Conservation (phyloP, 2,329 filamentous ascomycete genomes). For the Claviceps fusiformis region DNA sequence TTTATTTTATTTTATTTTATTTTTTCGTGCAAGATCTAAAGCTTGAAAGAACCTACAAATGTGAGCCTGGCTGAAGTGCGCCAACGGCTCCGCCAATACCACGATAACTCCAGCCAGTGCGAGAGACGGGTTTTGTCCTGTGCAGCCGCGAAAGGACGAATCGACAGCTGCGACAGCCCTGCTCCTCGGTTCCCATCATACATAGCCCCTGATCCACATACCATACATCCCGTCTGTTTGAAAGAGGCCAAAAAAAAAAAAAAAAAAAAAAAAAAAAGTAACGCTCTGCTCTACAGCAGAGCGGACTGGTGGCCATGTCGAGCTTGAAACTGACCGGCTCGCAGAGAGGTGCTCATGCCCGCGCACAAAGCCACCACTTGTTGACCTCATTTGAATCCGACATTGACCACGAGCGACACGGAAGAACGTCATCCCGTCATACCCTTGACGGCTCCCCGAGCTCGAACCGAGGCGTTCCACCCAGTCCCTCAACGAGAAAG, state of each 20-base stretch:
- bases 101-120: neutral
- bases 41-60: neutral
- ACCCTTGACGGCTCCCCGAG: slow-evolving; percentile 35
- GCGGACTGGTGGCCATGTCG: slow-evolving; percentile 6
- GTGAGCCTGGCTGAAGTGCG: neutral
- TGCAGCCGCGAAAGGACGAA: neutral
- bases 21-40: neutral
- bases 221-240: neutral
- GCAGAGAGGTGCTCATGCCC: slow-evolving; percentile 13
- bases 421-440: slow-evolving; percentile 16
- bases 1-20: too few relatives aligned
- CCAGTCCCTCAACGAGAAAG: slow-evolving; percentile 26
- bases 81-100: neutral
- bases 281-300: slow-evolving; percentile 1
- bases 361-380: slow-evolving; percentile 17
- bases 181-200: neutral
- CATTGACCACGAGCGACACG: slow-evolving; percentile 22
- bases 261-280: neutral
- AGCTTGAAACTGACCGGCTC: slow-evolving; percentile 17
- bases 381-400: slow-evolving; percentile 30
- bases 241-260: too few relatives aligned
- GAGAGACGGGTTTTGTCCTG: neutral
- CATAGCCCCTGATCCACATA: neutral
- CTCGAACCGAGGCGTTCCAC: slow-evolving; percentile 38
- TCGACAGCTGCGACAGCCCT: neutral